These are phyloP conservation scores for Prosopis cineraria DNA, from an alignment of 306 rosid species.

Conservation along the genomic window DNA sequence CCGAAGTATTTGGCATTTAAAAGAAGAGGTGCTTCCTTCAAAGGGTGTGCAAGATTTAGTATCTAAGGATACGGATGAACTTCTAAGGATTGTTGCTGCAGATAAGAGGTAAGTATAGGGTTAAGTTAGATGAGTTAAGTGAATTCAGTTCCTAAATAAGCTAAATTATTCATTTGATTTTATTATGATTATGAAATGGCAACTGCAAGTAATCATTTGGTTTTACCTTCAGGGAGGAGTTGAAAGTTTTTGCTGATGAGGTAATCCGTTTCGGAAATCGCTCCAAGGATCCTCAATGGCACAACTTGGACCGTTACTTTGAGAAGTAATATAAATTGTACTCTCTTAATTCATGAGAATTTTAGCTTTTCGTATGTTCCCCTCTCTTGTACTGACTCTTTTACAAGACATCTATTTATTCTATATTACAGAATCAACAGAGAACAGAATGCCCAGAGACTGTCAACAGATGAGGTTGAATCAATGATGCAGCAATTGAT, in stretches of 20 bases:
- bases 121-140: constrained; percentile 12
- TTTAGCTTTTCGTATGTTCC: constrained; percentile 20
- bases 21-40: constrained; percentile 70
- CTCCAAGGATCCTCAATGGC: constrained; percentile 93
- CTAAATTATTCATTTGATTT: constrained; percentile 18
- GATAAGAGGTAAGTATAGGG: constrained; percentile 67
- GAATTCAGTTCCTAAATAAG: constrained; percentile 17
- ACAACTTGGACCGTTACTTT: constrained; percentile 85
- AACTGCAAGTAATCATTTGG: constrained; percentile 28
- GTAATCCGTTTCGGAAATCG: constrained; percentile 90
- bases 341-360: constrained; percentile 30
- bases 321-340: constrained; percentile 66
- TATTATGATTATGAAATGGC: background rate
- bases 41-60: constrained; percentile 74
- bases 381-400: constrained; percentile 14
- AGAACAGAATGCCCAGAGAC: constrained; percentile 58
- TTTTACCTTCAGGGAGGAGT: constrained; percentile 67
- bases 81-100: constrained; percentile 63
- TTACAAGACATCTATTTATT: constrained; percentile 31
- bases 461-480: constrained; percentile 61
- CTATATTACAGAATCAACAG: constrained; percentile 59
- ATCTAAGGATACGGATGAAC: constrained; percentile 67
- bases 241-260: constrained; percentile 76
- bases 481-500: constrained; percentile 67
- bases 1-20: constrained; percentile 55